phyloP scores from a whole-genome alignment of 805 yeast genomes.

The Blastobotrys chiropterorum region DNA sequence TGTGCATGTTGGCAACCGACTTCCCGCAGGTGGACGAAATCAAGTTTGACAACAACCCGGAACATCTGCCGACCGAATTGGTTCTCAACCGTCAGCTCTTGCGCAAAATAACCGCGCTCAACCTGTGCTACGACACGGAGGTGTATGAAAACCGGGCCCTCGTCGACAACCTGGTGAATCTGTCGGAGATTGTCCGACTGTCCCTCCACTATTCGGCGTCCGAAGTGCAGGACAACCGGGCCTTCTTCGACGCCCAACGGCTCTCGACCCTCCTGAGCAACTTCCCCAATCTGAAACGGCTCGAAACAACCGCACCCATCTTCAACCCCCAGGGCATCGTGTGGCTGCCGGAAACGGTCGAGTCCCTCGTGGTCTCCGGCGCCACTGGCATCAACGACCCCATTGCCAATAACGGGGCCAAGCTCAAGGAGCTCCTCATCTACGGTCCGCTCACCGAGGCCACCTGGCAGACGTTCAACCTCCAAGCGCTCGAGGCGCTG shows the following conservation, averaged over 20 bases:
- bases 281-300: neutral
- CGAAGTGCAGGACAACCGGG: neutral
- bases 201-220: neutral
- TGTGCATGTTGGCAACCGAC: neutral
- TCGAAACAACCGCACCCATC: neutral
- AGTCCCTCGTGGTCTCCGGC: neutral
- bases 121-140: neutral
- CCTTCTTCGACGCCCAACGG: neutral
- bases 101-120: neutral
- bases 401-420: neutral
- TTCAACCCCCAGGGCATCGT: neutral
- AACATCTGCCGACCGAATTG: neutral
- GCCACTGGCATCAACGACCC: neutral
- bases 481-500: neutral
- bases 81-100: neutral
- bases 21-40: neutral
- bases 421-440: neutral
- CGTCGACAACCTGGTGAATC: neutral
- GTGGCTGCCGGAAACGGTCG: slow-evolving; percentile 2
- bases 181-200: neutral
- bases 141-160: neutral
- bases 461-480: neutral
- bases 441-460: neutral
- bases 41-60: neutral
- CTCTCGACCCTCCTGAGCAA: neutral